phyloP scores from a whole-genome alignment of 441 rosid species.

The Bruguiera hainesii region DNA sequence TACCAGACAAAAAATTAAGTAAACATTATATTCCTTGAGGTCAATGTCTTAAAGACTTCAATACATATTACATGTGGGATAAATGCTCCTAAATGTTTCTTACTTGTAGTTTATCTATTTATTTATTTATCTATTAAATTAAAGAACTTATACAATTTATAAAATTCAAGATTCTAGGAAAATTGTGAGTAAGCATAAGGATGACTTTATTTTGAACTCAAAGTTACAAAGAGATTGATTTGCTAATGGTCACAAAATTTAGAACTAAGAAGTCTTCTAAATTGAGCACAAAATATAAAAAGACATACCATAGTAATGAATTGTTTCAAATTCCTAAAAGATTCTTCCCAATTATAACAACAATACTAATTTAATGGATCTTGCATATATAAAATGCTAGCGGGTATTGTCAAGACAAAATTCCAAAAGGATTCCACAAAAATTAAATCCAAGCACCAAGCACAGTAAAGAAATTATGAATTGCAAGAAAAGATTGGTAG shows the following conservation, averaged over 20 bases:
- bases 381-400: conserved; percentile 80
- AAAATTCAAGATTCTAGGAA: too few species aligned
- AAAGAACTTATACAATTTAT: too few species aligned
- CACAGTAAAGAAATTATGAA: not conserved
- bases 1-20: not conserved
- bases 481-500: not conserved
- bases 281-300: not conserved
- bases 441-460: not conserved
- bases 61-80: not conserved
- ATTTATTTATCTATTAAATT: too few species aligned
- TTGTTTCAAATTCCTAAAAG: conserved; percentile 39
- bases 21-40: not conserved
- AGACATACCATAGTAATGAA: conserved; percentile 76
- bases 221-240: not conserved
- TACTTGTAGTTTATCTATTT: too few species aligned
- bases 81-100: too few species aligned
- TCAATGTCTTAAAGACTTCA: not conserved
- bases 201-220: too few species aligned
- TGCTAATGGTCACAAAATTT: not conserved
- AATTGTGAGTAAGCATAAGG: too few species aligned
- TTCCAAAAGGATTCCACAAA: conserved; percentile 30
- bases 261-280: not conserved
- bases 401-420: conserved; percentile 74
- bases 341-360: conserved; percentile 52
- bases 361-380: conserved; percentile 84